A percentile compares a stretch with the other conserved stretches of the same genome.
These are phyloP conservation scores for Scheffersomyces parashehatae DNA, from an alignment of 1,139 yeast species.

Conservation along the genomic window DNA sequence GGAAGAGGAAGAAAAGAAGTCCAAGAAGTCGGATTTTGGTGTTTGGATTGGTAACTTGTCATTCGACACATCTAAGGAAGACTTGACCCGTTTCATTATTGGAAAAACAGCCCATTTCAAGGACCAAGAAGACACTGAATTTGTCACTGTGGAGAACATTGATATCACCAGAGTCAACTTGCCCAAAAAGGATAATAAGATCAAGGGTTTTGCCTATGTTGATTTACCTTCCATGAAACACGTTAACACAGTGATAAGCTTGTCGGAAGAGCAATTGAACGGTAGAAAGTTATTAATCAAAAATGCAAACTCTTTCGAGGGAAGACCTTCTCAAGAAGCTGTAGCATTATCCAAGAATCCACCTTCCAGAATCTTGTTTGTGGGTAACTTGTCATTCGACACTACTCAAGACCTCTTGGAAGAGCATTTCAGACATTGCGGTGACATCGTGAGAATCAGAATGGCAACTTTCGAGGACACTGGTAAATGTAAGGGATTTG, in stretches of 20 bases:
- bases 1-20: slow-evolving; percentile 23
- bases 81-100: slow-evolving; percentile 62
- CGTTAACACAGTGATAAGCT: slow-evolving; percentile 60
- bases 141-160: slow-evolving; percentile 41
- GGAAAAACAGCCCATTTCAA: slow-evolving; percentile 51
- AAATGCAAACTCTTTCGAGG: slow-evolving; percentile 77
- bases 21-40: slow-evolving; percentile 58
- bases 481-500: slow-evolving; percentile 96
- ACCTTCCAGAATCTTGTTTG: slow-evolving; percentile 85
- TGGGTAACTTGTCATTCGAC: slow-evolving; percentile 91
- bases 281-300: slow-evolving; percentile 88
- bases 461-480: slow-evolving; percentile 97
- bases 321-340: slow-evolving; percentile 68
- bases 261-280: slow-evolving; percentile 72
- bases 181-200: slow-evolving; percentile 63
- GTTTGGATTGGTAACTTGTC: slow-evolving; percentile 96
- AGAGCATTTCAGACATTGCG: slow-evolving; percentile 76
- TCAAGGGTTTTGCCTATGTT: slow-evolving; percentile 88
- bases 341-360: slow-evolving; percentile 64
- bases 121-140: slow-evolving; percentile 35
- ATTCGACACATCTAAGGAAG: slow-evolving; percentile 80
- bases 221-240: slow-evolving; percentile 72
- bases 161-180: slow-evolving; percentile 65
- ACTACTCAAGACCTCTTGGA: slow-evolving; percentile 80
- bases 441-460: slow-evolving; percentile 77